Evolutionary conservation across 495 filamentous ascomycete genomes (phyloP).

Genomic region (Penicillium soppii): DNA sequence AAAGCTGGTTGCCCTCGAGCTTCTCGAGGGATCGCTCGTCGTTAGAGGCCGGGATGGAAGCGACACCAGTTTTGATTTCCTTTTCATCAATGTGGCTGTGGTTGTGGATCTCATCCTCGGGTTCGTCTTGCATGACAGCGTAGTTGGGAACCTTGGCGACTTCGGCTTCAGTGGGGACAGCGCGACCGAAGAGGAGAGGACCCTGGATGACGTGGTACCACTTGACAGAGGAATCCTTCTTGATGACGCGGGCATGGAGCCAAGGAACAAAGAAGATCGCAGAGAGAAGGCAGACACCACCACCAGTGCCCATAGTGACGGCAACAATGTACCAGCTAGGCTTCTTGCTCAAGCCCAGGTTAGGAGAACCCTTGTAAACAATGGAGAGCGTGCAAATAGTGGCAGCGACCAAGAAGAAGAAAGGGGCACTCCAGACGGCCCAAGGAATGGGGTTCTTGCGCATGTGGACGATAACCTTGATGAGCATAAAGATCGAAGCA

Average conservation of each 20-base stretch:
- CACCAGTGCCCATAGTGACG: conserved; percentile 55
- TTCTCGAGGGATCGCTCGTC: conserved; percentile 46
- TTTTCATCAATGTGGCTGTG: conserved; percentile 28
- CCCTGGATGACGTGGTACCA: conserved; percentile 54
- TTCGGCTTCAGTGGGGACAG: conserved; percentile 39
- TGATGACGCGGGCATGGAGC: conserved; percentile 53
- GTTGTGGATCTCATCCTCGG: conserved; percentile 26
- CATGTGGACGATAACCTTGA: conserved; percentile 58
- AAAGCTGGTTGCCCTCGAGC: conserved; percentile 42
- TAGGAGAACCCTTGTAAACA: conserved; percentile 64
- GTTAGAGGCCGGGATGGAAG: conserved; percentile 17
- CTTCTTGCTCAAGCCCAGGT: conserved; percentile 54
- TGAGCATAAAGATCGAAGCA: conserved; percentile 58
- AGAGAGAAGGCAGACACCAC: conserved; percentile 49
- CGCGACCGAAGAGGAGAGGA: conserved; percentile 51
- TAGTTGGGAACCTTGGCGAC: conserved; percentile 52
- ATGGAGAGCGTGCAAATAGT: conserved; percentile 61
- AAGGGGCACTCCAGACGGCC: conserved; percentile 57
- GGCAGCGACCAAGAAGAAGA: conserved; percentile 58
- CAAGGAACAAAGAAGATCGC: conserved; percentile 62
- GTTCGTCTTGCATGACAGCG: conserved; percentile 49
- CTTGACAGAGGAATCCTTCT: conserved; percentile 51
- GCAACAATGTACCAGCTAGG: conserved; percentile 53
- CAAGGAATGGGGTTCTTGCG: conserved; percentile 56
- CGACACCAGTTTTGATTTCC: conserved; percentile 23